Evolutionary conservation across 306 rosid species (phyloP), one percentile per base, ranked within the genome.

Genomic region (Corylus heterophylla): DNA sequence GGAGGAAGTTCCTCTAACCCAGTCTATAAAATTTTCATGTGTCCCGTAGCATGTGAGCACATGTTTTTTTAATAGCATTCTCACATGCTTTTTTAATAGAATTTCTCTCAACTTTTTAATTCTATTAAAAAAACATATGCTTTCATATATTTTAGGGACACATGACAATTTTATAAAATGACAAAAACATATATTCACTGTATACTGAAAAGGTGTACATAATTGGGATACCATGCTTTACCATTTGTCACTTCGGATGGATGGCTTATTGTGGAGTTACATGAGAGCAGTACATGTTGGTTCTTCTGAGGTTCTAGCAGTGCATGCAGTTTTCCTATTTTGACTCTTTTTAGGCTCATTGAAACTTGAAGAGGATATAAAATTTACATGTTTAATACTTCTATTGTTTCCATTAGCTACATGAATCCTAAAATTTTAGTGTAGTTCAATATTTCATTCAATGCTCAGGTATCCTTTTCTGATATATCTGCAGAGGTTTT

Each of bases 401-500:
- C 8, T 27, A 64, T 22, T 37, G n/a, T 64, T 31, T 64, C 42
- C 7, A 64, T 64, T 11, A 61, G 42, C 35, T 27, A 29, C 42
- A 14, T 20, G 70, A 31, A 31, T 64, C 70, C 3, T 31, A 35
- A 35, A 14, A 3, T 14, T 63, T 63, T 6, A 37, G 35, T 59
- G 66, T 22, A 78, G 48, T 74, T 71, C n/a, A 4, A 8, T 71
- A 18, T 70, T 64, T 50, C 17, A 39, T 66, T 64, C 20, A 20
- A 62, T 66, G 20, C 61, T 54, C 14, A 62, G 3, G 13, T 14
- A 29, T 79, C 64, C 5, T 76, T 31, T 37, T 73, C 8, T 63
- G 67, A 66, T 76, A 14, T 70, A 44, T 82, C 54, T 68, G 81
- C 98, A 94, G 98, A 94, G 98, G 98, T 94, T 78, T 94, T 94